Evolutionary conservation across 2,329 filamentous ascomycete species (phyloP).

Genomic region (Didymella keratinophila): DNA sequence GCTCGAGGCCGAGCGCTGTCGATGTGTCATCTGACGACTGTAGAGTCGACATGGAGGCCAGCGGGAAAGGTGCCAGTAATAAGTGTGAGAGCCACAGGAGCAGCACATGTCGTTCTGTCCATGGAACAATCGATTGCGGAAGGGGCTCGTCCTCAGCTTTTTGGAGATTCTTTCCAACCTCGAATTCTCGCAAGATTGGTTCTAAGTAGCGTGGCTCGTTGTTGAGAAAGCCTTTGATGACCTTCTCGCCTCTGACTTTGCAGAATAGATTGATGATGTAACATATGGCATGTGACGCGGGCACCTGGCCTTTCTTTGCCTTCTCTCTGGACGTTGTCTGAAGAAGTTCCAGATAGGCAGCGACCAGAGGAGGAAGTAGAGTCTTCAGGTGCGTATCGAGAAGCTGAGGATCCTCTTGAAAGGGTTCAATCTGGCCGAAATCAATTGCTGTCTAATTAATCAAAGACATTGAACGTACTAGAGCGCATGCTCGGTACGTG

Average conservation of each 20-base stretch:
- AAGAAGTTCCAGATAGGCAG: conserved; percentile 76
- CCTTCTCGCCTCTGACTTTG: conserved; percentile 92
- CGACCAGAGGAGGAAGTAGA: conserved; percentile 76
- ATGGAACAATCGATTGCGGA: conserved; percentile 53
- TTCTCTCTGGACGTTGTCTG: conserved; percentile 42
- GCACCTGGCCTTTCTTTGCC: conserved; percentile 36
- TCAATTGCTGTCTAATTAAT: conserved; percentile 3
- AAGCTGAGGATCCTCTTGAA: conserved; percentile 94
- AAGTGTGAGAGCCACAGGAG: conserved; percentile 76
- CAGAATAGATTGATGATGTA: conserved; percentile 87
- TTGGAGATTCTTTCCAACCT: conserved; percentile 59
- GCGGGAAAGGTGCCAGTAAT: conserved; percentile 80
- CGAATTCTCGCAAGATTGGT: conserved; percentile 76
- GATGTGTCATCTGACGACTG: conserved; percentile 44
- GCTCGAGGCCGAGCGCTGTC: conserved; percentile 55
- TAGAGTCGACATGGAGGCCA: conserved; percentile 77
- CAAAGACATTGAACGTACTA: conserved; percentile 30
- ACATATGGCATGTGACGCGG: conserved; percentile 68
- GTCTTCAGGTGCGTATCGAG: conserved; percentile 82
- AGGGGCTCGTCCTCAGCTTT: conserved; percentile 23
- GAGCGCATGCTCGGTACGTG: conserved; percentile 49
- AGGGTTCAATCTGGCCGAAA: conserved; percentile 72
- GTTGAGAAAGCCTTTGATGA: conserved; percentile 88
- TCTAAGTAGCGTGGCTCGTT: conserved; percentile 90
- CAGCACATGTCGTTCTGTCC: conserved; percentile 89